These are phyloP conservation scores for Colletotrichum theobromicola DNA, from an alignment of 2,329 filamentous ascomycete genomes.

Conservation along the genomic window DNA sequence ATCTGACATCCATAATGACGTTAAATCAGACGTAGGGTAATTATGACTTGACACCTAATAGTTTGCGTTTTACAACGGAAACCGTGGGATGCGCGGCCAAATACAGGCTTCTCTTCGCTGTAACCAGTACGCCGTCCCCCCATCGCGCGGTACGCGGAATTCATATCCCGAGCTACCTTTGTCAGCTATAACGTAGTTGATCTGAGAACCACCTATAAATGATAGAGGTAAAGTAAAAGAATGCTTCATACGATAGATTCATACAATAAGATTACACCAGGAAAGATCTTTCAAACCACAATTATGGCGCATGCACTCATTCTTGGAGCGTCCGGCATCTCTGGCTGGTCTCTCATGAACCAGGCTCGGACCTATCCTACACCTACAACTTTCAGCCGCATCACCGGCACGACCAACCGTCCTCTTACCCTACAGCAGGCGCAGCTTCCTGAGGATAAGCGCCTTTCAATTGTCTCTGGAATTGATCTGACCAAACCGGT, in stretches of 20 bases:
- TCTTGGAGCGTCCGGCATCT: slow-evolving; percentile 24
- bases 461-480: slow-evolving; percentile 13
- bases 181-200: background rate
- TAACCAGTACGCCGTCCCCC: background rate
- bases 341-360: slow-evolving; percentile 25
- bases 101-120: background rate
- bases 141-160: background rate
- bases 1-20: background rate
- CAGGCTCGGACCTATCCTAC: slow-evolving; percentile 15
- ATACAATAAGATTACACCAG: background rate
- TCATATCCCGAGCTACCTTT: background rate
- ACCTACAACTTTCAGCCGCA: slow-evolving; percentile 13
- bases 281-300: background rate
- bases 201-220: background rate
- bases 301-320: slow-evolving; percentile 23
- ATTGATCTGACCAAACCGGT: slow-evolving; percentile 16
- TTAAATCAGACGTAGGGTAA: background rate
- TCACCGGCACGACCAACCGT: slow-evolving; percentile 24
- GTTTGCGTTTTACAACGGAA: background rate
- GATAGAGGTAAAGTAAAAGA: background rate
- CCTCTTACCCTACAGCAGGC: slow-evolving; percentile 5
- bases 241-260: background rate
- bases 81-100: background rate
- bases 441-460: background rate
- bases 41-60: background rate